phyloP scores from a whole-genome alignment of 2,329 filamentous ascomycete species.

The Botrytis byssoidea region DNA sequence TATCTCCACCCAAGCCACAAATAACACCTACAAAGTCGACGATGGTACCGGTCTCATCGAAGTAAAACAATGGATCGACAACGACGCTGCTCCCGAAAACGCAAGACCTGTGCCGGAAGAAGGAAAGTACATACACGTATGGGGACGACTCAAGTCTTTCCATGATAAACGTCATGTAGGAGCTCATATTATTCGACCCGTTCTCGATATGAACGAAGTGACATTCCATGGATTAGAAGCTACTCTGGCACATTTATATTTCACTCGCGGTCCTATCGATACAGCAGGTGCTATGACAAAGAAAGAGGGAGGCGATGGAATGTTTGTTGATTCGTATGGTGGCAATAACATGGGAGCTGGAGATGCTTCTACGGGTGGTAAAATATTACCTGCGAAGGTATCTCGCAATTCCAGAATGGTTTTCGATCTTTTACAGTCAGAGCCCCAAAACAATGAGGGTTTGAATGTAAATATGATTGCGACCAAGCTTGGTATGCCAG shows the following conservation, averaged over 20 bases:
- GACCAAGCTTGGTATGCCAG: constrained; percentile 60
- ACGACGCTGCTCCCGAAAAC: constrained; percentile 44
- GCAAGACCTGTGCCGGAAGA: constrained; percentile 56
- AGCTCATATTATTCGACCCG: constrained; percentile 75
- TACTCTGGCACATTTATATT: constrained; percentile 81
- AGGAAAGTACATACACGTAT: constrained; percentile 81
- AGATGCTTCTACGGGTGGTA: constrained; percentile 30
- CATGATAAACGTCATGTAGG: constrained; percentile 79
- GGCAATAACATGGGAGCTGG: constrained; percentile 35
- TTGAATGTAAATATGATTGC: constrained; percentile 78
- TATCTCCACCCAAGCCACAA: constrained; percentile 82
- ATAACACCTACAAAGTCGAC: constrained; percentile 89
- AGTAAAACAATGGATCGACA: constrained; percentile 77
- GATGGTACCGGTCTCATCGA: constrained; percentile 93
- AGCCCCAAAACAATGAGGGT: constrained; percentile 75
- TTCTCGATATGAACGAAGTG: constrained; percentile 88
- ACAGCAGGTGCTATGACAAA: constrained; percentile 38
- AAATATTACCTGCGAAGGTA: constrained; percentile 43
- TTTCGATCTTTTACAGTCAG: constrained; percentile 65
- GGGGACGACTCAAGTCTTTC: constrained; percentile 80
- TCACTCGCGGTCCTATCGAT: constrained; percentile 65
- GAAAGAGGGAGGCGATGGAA: constrained; percentile 37
- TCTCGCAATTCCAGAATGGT: constrained; percentile 64
- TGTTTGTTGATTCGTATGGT: constrained; percentile 41
- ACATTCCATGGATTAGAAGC: constrained; percentile 90